These are phyloP conservation scores for Pseudonitzschia multiseries DNA, from an alignment of 108 stramenopile genomes.

Conservation along the genomic window DNA sequence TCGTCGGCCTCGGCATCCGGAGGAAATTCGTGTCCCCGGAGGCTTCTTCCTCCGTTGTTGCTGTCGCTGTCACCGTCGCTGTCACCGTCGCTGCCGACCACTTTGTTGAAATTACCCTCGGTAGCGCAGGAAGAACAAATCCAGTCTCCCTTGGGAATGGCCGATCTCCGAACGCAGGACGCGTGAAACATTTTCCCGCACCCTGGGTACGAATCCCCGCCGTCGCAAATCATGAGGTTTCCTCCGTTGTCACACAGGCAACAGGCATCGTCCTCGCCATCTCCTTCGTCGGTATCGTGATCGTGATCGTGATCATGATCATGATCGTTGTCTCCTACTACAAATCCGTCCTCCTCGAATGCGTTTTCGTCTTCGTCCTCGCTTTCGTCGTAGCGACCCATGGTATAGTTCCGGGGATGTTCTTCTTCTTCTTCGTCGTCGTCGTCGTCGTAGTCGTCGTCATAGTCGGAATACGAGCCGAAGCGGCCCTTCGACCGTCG, in stretches of 20 bases:
- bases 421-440: too few species aligned
- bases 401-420: neutral
- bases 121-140: conserved; percentile 60
- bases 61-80: neutral
- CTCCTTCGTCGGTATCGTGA: conserved; percentile 21
- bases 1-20: neutral
- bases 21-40: neutral
- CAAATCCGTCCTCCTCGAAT: conserved; percentile 59
- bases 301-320: conserved; percentile 9
- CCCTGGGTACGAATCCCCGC: conserved; percentile 42
- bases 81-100: neutral
- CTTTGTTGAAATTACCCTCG: conserved; percentile 23
- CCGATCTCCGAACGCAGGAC: conserved; percentile 41
- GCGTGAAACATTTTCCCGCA: conserved; percentile 60
- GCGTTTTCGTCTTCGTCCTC: conserved; percentile 45
- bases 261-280: conserved; percentile 41
- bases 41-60: too few species aligned
- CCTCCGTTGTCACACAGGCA: conserved; percentile 51
- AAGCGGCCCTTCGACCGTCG: too few species aligned
- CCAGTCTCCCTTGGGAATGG: conserved; percentile 67
- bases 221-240: conserved; percentile 69
- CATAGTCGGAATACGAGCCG: neutral
- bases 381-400: conserved; percentile 26
- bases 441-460: conserved; percentile 13
- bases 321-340: conserved; percentile 33